Conservation (phyloP, 192 early-diverging fungal genomes). For the Podila epicladia region DNA sequence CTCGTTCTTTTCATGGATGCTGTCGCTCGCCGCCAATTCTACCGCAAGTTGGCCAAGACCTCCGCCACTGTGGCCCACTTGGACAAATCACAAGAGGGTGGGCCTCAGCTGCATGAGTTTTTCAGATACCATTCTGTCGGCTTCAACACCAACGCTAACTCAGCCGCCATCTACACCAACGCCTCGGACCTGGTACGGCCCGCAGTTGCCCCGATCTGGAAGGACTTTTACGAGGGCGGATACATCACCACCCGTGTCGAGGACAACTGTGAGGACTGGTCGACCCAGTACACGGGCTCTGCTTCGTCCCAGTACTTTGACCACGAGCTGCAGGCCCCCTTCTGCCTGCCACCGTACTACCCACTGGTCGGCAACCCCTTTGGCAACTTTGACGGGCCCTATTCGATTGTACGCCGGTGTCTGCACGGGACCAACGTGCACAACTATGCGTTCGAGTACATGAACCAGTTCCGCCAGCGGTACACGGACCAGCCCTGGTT, state of each 20-base stretch:
- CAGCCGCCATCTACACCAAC: conserved; percentile 58
- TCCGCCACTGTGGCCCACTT: conserved; percentile 32
- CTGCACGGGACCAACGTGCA: conserved; percentile 53
- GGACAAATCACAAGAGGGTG: conserved; percentile 36
- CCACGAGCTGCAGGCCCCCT: conserved; percentile 64
- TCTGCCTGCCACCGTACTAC: conserved; percentile 64
- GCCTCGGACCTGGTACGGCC: conserved; percentile 5
- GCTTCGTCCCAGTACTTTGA: conserved; percentile 53
- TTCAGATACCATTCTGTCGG: conserved; percentile 63
- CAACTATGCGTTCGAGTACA: conserved; percentile 51
- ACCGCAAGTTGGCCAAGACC: conserved; percentile 61
- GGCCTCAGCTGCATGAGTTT: conserved; percentile 55
- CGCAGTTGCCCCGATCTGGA: conserved; percentile 60
- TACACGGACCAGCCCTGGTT: conserved; percentile 47
- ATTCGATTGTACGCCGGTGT: conserved; percentile 50
- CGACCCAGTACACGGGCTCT: conserved; percentile 50
- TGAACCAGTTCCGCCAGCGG: conserved; percentile 46
- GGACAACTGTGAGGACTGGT: conserved; percentile 64
- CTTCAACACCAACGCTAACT: conserved; percentile 62
- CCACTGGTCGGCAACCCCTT: conserved; percentile 56
- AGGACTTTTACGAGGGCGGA: conserved; percentile 61
- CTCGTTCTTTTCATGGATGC: conserved; percentile 65
- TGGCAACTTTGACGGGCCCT: conserved; percentile 61
- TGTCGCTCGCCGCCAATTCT: conserved; percentile 60
- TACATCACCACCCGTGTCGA: conserved; percentile 63